A percentile compares a stretch with the other conserved stretches of the same genome.
Evolutionary conservation across 495 filamentous ascomycete species (phyloP).

Genomic region (Penicillium dipodomyicola): DNA sequence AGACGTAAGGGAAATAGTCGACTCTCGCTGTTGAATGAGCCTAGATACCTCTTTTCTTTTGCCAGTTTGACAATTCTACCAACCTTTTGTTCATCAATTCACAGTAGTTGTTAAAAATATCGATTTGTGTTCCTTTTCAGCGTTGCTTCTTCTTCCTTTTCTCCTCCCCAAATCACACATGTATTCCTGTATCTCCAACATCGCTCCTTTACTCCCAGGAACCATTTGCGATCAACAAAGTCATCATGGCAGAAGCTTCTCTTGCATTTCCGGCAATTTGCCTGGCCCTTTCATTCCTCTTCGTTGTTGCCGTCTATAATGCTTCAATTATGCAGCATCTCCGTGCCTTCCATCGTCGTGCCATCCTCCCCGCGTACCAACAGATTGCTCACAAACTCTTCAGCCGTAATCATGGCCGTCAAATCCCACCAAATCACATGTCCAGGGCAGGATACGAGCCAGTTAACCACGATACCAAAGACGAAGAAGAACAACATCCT

Average conservation of each 20-base stretch:
- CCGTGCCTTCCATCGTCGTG: neutral
- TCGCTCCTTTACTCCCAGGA: neutral
- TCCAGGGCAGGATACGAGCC: neutral
- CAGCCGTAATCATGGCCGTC: too few species aligned
- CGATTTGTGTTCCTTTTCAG: neutral
- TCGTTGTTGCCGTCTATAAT: slow-evolving; percentile 15
- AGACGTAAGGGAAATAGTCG: neutral
- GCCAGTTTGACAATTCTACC: neutral
- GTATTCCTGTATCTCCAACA: neutral
- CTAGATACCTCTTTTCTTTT: neutral
- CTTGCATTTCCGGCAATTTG: slow-evolving; percentile 17
- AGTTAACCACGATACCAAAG: neutral
- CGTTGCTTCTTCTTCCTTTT: neutral
- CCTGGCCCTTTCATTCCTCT: slow-evolving; percentile 20
- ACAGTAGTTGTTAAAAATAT: neutral
- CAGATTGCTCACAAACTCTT: neutral
- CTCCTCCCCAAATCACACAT: neutral
- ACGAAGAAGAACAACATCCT: neutral
- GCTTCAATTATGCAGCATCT: slow-evolving; percentile 1
- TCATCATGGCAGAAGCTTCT: slow-evolving; percentile 12
- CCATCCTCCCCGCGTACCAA: neutral
- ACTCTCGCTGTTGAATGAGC: neutral
- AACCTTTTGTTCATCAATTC: neutral
- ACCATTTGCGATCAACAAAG: neutral
- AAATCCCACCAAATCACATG: neutral